Evolutionary conservation across 2,329 filamentous ascomycete genomes (phyloP).

Genomic region (Neocucurbitaria cava): DNA sequence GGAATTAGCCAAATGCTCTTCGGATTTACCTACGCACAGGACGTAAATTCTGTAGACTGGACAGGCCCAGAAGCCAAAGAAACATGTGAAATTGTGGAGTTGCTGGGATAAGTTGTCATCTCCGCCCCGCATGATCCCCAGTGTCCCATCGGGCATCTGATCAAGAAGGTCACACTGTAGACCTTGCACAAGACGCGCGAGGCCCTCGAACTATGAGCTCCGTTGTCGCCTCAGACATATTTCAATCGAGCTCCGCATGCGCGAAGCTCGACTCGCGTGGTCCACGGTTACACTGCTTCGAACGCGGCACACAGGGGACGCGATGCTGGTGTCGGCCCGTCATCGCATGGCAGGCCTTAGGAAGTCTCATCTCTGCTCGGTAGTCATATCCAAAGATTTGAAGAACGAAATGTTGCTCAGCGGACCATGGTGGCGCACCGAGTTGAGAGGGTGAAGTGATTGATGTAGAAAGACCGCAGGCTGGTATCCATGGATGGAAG

Average conservation of each 20-base stretch:
- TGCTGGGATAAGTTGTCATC: neutral
- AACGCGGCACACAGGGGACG: neutral
- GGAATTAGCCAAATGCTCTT: neutral
- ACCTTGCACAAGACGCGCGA: constrained; percentile 11
- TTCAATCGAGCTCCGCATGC: constrained; percentile 8
- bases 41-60: neutral
- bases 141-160: constrained; percentile 11
- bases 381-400: neutral
- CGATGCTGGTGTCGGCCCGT: neutral
- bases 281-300: constrained; percentile 2
- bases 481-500: too few relatives aligned
- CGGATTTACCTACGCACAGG: neutral
- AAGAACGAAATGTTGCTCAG: too few relatives aligned
- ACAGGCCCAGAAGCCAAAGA: neutral
- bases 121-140: constrained; percentile 16
- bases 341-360: neutral
- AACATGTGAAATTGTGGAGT: neutral
- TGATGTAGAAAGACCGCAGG: too few relatives aligned
- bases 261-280: constrained; percentile 22
- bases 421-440: too few relatives aligned
- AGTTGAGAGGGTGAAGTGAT: too few relatives aligned
- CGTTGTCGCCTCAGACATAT: neutral
- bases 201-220: neutral
- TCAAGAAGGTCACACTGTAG: constrained; percentile 18
- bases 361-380: too few relatives aligned